A percentile compares a stretch with the other conserved stretches of the same genome.
Conservation (phyloP, 2,329 filamentous ascomycete genomes). For the Hypoxylon sp. region DNA sequence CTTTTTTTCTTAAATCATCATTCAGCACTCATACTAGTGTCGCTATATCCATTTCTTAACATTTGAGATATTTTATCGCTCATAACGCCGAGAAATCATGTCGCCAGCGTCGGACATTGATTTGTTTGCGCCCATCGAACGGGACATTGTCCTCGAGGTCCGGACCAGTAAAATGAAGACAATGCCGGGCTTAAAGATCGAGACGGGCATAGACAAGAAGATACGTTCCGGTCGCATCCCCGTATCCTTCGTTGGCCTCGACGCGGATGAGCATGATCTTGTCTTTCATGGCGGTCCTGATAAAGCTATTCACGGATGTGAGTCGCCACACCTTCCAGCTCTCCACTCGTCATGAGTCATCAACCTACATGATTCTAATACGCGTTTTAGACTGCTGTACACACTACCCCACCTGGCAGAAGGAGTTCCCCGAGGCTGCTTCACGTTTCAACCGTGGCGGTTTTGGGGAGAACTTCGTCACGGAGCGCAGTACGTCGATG, state of each 20-base stretch:
- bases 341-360: conserved; percentile 2
- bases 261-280: conserved; percentile 73
- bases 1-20: conserved; percentile 2
- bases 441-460: conserved; percentile 69
- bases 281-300: conserved; percentile 74
- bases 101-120: conserved; percentile 53
- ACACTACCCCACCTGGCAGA: conserved; percentile 71
- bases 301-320: conserved; percentile 73
- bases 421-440: conserved; percentile 66
- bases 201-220: conserved; percentile 71
- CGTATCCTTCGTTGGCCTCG: conserved; percentile 66
- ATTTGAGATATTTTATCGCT: background rate
- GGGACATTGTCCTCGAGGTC: conserved; percentile 69
- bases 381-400: conserved; percentile 67
- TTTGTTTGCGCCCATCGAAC: conserved; percentile 60
- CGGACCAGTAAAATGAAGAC: conserved; percentile 70
- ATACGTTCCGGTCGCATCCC: conserved; percentile 61
- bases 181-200: conserved; percentile 65
- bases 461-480: conserved; percentile 77
- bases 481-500: conserved; percentile 54
- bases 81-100: conserved; percentile 41
- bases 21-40: background rate
- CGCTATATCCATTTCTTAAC: background rate
- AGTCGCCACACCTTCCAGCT: conserved; percentile 47
- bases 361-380: conserved; percentile 11